Base-by-base conservation (phyloP, 192 early-diverging fungal species). In the Haplosporangium gracile region DNA sequence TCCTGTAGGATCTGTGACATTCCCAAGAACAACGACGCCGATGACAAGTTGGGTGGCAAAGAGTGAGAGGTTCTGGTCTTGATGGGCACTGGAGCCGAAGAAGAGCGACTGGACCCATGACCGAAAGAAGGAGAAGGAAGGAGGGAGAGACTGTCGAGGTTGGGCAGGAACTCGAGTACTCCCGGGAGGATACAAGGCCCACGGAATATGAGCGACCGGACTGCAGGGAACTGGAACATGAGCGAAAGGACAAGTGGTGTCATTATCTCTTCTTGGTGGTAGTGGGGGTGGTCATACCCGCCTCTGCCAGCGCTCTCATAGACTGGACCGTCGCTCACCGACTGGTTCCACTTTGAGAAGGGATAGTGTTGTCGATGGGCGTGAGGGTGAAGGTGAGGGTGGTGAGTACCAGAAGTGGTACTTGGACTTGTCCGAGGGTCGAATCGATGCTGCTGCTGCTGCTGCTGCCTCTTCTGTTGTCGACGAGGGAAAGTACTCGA, bases 151-250 rank as follows among this genome's bases (percentile, higher is more conserved):
- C n/a, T 81, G 24, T 81, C 79, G 22, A 81, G 60, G 16, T 71
- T 81, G 15, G 79, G 73, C 49, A 81, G 73, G 38, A 43, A 75
- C 9, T 74, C 65, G 16, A 81, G 79, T 45, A 81, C 24, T 13
- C 53, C 72, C 5, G 72, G 72, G 16, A 74, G 9, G 60, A 81
- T 43, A 32, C 40, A 26, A 11, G 42, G 22, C 2, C 79, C 79
- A 16, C 65, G 79, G 51, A 81, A 75, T 65, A 70, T 74, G 29
- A 81, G 45, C 15, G 79, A 75, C 10, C 65, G 79, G n/a, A 81
- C 57, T 7, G 79, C 74, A 9, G 72, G 72, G 47, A 81, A 81
- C 10, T 75, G 57, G 34, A 69, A 4, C 3, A 20, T 34, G 53
- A 32, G 74, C n/a, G 53, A 39, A 16, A 39, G 42, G 53, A 26